phyloP scores from a whole-genome alignment of 2,329 filamentous ascomycete species.

The Fusarium sp. region DNA sequence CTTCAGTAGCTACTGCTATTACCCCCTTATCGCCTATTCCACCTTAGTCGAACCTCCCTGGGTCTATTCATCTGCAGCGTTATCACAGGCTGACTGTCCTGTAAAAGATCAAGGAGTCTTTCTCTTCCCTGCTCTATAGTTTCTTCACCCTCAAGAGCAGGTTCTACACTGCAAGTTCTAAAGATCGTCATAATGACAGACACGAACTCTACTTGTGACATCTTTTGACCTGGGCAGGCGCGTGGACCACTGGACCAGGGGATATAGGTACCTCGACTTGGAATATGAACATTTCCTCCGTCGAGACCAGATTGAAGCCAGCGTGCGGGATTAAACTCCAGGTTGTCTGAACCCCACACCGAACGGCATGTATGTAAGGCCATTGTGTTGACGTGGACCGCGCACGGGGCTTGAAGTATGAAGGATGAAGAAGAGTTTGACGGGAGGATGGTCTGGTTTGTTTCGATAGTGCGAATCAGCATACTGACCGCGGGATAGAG shows the following conservation, averaged over 20 bases:
- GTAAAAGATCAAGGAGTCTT: background rate
- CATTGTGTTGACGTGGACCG: background rate
- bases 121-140: background rate
- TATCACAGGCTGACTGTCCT: background rate
- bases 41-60: background rate
- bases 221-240: background rate
- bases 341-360: background rate
- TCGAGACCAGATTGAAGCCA: background rate
- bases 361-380: background rate
- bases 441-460: background rate
- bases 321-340: background rate
- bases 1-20: too few relatives aligned
- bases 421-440: background rate
- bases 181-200: background rate
- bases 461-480: background rate
- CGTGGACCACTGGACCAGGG: background rate
- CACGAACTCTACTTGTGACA: background rate
- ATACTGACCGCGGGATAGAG: background rate
- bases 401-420: background rate
- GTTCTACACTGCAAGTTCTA: background rate
- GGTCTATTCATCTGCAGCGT: background rate
- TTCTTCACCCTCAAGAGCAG: background rate
- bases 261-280: background rate
- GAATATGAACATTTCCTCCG: background rate
- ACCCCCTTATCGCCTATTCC: background rate